Percentiles rank a stretch among this genome's conserved stretches.
phyloP scores from a whole-genome alignment of 371 early-diverging fungal species.

The Blyttiomyces sp. region DNA sequence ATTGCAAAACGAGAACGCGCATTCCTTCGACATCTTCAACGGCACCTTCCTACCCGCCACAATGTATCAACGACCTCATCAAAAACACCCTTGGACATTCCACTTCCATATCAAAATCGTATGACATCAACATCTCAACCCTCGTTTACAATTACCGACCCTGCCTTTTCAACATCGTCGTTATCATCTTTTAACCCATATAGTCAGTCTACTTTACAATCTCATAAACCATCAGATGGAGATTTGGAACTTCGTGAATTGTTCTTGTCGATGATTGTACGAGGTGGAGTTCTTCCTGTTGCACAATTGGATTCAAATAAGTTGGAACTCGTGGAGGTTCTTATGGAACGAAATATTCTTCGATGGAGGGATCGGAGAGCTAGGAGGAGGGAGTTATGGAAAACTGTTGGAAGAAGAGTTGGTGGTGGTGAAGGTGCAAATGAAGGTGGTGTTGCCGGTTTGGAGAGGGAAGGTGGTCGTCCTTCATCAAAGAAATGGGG shows the following conservation, averaged over 20 bases:
- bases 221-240: background rate
- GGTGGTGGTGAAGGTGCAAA: background rate
- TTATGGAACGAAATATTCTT: conserved; percentile 37
- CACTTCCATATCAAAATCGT: background rate
- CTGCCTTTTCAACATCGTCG: too few species aligned
- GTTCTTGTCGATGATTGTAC: conserved; percentile 32
- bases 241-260: conserved; percentile 18
- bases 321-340: conserved; percentile 23
- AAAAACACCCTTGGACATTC: too few species aligned
- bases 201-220: too few species aligned
- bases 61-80: too few species aligned
- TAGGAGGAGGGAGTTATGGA: conserved; percentile 15
- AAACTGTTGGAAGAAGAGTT: background rate
- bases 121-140: background rate
- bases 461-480: too few species aligned
- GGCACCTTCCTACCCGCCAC: conserved; percentile 22
- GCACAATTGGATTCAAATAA: conserved; percentile 17
- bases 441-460: background rate
- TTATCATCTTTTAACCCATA: too few species aligned
- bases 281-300: conserved; percentile 32
- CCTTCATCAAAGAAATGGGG: too few species aligned
- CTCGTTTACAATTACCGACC: background rate
- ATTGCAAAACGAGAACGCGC: conserved; percentile 26
- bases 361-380: conserved; percentile 32
- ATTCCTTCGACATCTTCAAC: conserved; percentile 22